Percentiles rank a stretch among this genome's conserved stretches.
These are phyloP conservation scores for Phyllosticta ampelicida DNA, from an alignment of 2,329 filamentous ascomycete genomes.

Conservation along the genomic window DNA sequence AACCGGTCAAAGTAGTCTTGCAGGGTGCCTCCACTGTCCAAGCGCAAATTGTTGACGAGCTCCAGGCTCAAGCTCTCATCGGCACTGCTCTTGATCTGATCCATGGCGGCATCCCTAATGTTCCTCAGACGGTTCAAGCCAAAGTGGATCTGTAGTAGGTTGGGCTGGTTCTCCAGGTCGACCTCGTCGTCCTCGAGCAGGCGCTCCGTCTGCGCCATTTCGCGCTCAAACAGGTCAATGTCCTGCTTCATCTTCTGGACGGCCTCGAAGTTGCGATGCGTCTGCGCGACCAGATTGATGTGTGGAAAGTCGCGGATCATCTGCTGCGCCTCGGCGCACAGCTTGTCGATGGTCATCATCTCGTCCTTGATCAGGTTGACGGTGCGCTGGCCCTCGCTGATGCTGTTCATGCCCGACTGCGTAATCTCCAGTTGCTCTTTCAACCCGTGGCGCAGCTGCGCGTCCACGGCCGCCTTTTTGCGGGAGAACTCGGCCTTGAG, in stretches of 20 bases:
- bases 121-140: conserved; percentile 85
- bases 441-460: conserved; percentile 76
- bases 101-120: conserved; percentile 91
- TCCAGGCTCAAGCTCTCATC: conserved; percentile 74
- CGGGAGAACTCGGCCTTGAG: conserved; percentile 88
- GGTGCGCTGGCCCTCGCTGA: conserved; percentile 82
- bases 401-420: conserved; percentile 80
- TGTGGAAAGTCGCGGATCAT: conserved; percentile 96
- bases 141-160: conserved; percentile 81
- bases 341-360: conserved; percentile 95
- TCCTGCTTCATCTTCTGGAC: conserved; percentile 89
- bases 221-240: conserved; percentile 74
- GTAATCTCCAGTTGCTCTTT: conserved; percentile 91
- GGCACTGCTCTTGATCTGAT: conserved; percentile 72
- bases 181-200: conserved; percentile 76
- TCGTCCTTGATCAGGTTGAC: conserved; percentile 93
- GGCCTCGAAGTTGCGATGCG: conserved; percentile 90
- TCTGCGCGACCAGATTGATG: conserved; percentile 84
- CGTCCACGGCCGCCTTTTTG: conserved; percentile 86
- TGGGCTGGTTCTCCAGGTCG: conserved; percentile 82
- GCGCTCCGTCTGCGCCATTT: conserved; percentile 62
- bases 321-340: conserved; percentile 93
- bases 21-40: conserved; percentile 62
- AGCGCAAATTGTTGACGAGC: conserved; percentile 61
- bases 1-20: conserved; percentile 82